Conservation (phyloP, 2,329 filamentous ascomycete genomes). For the Nemania abortiva region DNA sequence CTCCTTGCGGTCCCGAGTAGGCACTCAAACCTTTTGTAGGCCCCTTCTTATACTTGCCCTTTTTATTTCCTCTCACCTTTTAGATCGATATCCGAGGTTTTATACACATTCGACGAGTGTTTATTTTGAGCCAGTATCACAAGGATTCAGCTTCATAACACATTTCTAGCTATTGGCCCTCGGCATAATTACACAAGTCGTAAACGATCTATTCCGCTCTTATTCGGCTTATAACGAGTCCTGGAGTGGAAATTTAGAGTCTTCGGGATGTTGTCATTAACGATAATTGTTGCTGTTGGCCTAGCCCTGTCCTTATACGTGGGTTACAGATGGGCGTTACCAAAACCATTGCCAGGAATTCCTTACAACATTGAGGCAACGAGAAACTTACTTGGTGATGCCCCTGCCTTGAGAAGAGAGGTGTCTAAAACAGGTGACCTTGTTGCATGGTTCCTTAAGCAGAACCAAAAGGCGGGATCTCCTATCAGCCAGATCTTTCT, state of each 20-base stretch:
- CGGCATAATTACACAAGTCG: not conserved
- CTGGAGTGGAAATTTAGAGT: not conserved
- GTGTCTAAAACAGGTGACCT: constrained; percentile 18
- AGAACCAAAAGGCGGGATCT: constrained; percentile 20
- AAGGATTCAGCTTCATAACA: not conserved
- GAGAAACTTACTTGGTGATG: constrained; percentile 34
- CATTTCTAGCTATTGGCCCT: not conserved
- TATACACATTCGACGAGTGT: not conserved
- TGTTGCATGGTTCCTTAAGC: constrained; percentile 26
- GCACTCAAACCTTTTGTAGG: not conserved
- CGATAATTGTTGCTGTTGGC: constrained; percentile 2
- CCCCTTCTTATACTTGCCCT: not conserved
- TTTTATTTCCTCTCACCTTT: not conserved
- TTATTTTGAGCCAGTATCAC: not conserved
- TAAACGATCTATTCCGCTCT: too few relatives aligned
- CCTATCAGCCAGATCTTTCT: constrained; percentile 28
- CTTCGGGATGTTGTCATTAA: constrained; percentile 10
- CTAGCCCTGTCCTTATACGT: constrained; percentile 17
- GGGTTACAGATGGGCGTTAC: constrained; percentile 34
- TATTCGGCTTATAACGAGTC: not conserved
- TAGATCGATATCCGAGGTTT: not conserved
- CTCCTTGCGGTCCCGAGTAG: not conserved
- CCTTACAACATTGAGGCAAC: constrained; percentile 36
- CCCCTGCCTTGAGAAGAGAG: constrained; percentile 23
- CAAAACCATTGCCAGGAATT: constrained; percentile 39